Conservation (phyloP, 495 filamentous ascomycete species). For the Aspergillus ellipticus region DNA sequence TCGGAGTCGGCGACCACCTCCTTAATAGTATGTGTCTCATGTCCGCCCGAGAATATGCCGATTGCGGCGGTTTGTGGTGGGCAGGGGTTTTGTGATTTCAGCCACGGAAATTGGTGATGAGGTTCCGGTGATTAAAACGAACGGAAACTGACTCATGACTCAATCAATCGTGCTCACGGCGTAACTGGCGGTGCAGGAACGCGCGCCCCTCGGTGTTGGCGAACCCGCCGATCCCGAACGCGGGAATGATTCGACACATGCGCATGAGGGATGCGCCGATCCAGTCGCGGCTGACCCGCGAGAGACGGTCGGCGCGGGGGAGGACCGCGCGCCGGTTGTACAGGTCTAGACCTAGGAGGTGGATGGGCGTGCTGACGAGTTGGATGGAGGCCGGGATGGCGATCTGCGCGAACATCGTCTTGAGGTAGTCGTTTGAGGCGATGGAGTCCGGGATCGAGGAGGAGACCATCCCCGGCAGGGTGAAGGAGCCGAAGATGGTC, state of each 20-base stretch:
- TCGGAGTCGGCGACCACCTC: too few relatives aligned
- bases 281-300: conserved; percentile 69
- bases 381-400: conserved; percentile 75
- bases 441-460: conserved; percentile 34
- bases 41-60: too few relatives aligned
- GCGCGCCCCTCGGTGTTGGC: conserved; percentile 51
- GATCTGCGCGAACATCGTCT: conserved; percentile 63
- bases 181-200: not conserved
- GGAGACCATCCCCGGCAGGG: conserved; percentile 54
- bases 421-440: conserved; percentile 32
- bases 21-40: too few relatives aligned
- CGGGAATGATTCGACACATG: conserved; percentile 82
- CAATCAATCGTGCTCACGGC: not conserved
- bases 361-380: conserved; percentile 74
- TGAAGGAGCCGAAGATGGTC: conserved; percentile 88
- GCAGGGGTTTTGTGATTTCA: too few relatives aligned
- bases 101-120: too few relatives aligned
- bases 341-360: conserved; percentile 78
- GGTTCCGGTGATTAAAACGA: too few relatives aligned
- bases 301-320: conserved; percentile 51
- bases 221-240: conserved; percentile 86
- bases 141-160: too few relatives aligned
- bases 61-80: too few relatives aligned
- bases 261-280: conserved; percentile 64
- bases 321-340: conserved; percentile 62